These are phyloP conservation scores for Mucor velutinosus DNA, from an alignment of 371 early-diverging fungal species.

Conservation along the genomic window DNA sequence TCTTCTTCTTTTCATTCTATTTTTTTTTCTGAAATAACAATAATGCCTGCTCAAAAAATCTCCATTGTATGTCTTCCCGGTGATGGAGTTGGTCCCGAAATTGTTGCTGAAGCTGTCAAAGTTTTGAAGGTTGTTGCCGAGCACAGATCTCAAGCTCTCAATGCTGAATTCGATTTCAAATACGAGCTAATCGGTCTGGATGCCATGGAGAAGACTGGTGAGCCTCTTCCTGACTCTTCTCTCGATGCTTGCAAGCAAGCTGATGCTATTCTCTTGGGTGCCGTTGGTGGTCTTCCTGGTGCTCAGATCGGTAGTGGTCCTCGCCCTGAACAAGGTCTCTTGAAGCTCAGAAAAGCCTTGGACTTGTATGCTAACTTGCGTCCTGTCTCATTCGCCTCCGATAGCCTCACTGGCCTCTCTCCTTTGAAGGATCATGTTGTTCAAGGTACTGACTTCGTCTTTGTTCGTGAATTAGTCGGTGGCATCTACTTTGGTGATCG, in stretches of 20 bases:
- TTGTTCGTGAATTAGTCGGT: slow-evolving; percentile 94
- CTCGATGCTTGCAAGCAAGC: slow-evolving; percentile 81
- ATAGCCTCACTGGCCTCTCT: slow-evolving; percentile 76
- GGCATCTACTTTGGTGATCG: slow-evolving; percentile 97
- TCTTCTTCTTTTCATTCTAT: slow-evolving; percentile 11
- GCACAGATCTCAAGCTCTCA: slow-evolving; percentile 57
- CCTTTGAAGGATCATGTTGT: slow-evolving; percentile 92
- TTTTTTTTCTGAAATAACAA: neutral
- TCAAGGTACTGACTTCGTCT: slow-evolving; percentile 85
- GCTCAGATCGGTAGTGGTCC: slow-evolving; percentile 92
- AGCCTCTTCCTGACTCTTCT: slow-evolving; percentile 80
- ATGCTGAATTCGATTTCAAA: slow-evolving; percentile 69
- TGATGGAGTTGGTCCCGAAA: slow-evolving; percentile 96
- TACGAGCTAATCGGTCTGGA: slow-evolving; percentile 88
- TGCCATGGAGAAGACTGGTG: slow-evolving; percentile 90
- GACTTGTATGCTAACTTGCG: slow-evolving; percentile 95
- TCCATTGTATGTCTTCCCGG: slow-evolving; percentile 85
- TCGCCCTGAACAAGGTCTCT: slow-evolving; percentile 93
- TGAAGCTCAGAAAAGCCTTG: slow-evolving; percentile 88
- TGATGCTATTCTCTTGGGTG: slow-evolving; percentile 92
- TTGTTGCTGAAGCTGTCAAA: slow-evolving; percentile 87
- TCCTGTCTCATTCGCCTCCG: slow-evolving; percentile 91
- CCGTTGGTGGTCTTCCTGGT: slow-evolving; percentile 86
- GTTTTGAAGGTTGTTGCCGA: slow-evolving; percentile 79
- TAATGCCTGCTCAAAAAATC: slow-evolving; percentile 26